Evolutionary conservation across 2,329 filamentous ascomycete genomes (phyloP), one percentile per base, ranked within the genome.

Genomic region (Calonectria leucothoes): DNA sequence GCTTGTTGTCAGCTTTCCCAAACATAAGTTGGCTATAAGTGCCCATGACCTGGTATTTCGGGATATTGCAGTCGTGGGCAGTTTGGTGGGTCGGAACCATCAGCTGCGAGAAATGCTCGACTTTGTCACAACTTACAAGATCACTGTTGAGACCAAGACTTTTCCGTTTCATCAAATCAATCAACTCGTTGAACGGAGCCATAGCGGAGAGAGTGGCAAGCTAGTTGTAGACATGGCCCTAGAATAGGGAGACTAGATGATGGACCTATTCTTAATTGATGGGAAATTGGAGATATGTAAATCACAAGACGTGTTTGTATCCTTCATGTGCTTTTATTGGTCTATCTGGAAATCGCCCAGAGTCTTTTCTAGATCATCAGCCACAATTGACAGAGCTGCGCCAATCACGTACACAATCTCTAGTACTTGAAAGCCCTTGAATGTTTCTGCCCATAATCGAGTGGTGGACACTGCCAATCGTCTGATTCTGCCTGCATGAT

Each of bases 401-500:
- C 77, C 76, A 23, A 81, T 74, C 5, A 78, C 70, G 52, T 78
- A 73, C 20, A 80, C 79, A 61, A 81, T 81, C 74, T 81, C 79
- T 37, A 80, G 77, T 17, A 80, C 74, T 31, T 81, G 79, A 14
- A 76, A 73, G 2, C 82, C 82, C 51, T 82, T 79, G 65, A 81
- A 81, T 10, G 82, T 78, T 31, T 77, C 72, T 2, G 81, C 79
- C 83, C 83, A 84, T 27, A 83, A 65, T 33, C 74, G 77, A 11
- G 81, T 68, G 7, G 77, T 77, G 17, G 74, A 75, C 81, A 71
- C 59, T 5, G 73, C 72, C 55, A 80, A 74, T 1, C 77, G 73
- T 27, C 74, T 68, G 17, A 79, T 74, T 10, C 76, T 73, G 15
- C 49, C 45, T 3, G 77, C 61, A 35, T 77, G 76, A n/a, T 75